Conservation (phyloP, 1,139 yeast genomes). For the Yamadazyma epiphylla region DNA sequence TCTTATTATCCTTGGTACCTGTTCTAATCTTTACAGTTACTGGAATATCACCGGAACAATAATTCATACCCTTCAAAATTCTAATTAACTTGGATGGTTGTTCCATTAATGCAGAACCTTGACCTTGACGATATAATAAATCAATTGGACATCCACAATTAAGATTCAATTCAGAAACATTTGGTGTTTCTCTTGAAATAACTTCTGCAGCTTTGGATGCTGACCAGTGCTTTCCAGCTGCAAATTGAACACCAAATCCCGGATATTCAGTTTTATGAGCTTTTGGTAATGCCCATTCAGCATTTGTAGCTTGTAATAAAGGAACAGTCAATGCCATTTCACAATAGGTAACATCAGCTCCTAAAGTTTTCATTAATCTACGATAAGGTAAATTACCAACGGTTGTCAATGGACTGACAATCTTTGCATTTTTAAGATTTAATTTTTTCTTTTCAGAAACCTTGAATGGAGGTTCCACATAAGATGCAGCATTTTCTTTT, state of each 20-base stretch:
- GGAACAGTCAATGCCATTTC: constrained; percentile 95
- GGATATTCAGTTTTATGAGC: constrained; percentile 81
- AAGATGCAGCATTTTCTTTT: constrained; percentile 38
- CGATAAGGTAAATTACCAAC: constrained; percentile 97
- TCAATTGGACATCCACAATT: constrained; percentile 99
- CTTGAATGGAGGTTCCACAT: constrained; percentile 72
- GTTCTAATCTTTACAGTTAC: constrained; percentile 89
- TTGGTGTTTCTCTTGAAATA: constrained; percentile 49
- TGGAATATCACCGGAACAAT: constrained; percentile 84
- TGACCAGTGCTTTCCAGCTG: constrained; percentile 90
- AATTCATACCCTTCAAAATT: constrained; percentile 84
- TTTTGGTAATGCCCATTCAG: constrained; percentile 97
- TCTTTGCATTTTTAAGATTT: constrained; percentile 68
- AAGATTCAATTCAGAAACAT: constrained; percentile 75
- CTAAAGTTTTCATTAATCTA: constrained; percentile 83
- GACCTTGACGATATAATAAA: constrained; percentile 85
- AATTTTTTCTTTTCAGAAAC: constrained; percentile 78
- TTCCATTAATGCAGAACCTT: constrained; percentile 91
- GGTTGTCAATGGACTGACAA: constrained; percentile 92
- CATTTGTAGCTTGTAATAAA: constrained; percentile 79
- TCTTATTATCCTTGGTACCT: constrained; percentile 81
- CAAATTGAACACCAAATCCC: constrained; percentile 92
- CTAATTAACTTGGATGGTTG: constrained; percentile 79
- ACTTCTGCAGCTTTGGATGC: constrained; percentile 90
- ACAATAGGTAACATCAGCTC: constrained; percentile 90